Evolutionary conservation across 768 basidiomycete genomes (phyloP), one percentile per base, ranked within the genome.

Genomic region (Suillus luteus): DNA sequence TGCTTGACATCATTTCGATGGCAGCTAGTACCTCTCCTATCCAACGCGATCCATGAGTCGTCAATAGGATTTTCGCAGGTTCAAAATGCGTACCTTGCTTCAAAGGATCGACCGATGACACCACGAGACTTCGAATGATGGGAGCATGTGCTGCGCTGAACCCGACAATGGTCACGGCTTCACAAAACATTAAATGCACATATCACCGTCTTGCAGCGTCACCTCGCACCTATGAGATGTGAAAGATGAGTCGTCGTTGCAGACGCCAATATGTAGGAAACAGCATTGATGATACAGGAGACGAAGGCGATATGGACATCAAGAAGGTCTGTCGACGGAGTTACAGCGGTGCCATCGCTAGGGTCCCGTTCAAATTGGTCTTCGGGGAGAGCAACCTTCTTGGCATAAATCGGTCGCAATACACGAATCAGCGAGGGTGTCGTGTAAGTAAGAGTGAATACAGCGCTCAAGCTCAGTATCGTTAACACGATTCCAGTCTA

Each of bases 401-500:
- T 24, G 22, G 31, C 67, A 27, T 76, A 78, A 17, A 72, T 64
- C 0, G 74, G 72, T n/a, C 69, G 69, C n/a, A 77, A 63, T 27
- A 69, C 22, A 15, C 62, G 73, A 4, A 77, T 54, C 7, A 77
- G 65, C 0, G 19, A 11, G 1, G 76, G 76, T 27, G 72, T 61
- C 5, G 68, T 41, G 33, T 70, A 22, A 19, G 61, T 65, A 62
- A 76, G 61, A 24, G 61, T 22, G 40, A 77, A 40, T 27, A 65
- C 62, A 35, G 64, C 52, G 31, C 69, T 69, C 37, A 66, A 22
- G 60, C 67, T 68, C 27, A 62, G 10, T 0, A 65, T 49, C 2
- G 71, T 70, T 33, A 76, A 59, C 54, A 72, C 67, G 5, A 72
- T 55, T 15, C 76, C 76, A 5, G 70, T 77, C 76, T 76, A 33